These are phyloP conservation scores for Arabis hirsuta DNA, from an alignment of 345 rosid genomes.

Conservation along the genomic window DNA sequence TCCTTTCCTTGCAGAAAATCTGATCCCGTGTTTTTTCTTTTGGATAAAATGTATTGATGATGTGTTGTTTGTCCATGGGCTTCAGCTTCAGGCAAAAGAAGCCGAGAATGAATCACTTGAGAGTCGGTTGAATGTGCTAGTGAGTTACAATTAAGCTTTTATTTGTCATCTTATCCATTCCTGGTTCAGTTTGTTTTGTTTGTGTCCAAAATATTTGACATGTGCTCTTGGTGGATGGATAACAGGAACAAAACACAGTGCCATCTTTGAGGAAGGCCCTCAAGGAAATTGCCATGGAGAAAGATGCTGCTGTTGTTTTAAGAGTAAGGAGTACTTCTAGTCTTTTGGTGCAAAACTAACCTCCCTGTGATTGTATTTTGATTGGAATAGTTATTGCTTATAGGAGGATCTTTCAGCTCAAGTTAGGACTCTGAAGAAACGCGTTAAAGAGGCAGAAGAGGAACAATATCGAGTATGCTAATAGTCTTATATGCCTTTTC, in stretches of 20 bases:
- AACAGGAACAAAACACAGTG: slow-evolving; percentile 81
- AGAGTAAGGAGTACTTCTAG: slow-evolving; percentile 52
- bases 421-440: slow-evolving; percentile 83
- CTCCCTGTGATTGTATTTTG: slow-evolving; percentile 25
- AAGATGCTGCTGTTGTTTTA: slow-evolving; percentile 97
- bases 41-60: slow-evolving; percentile 30
- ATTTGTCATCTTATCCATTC: not conserved
- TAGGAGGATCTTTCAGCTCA: slow-evolving; percentile 98
- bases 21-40: not conserved
- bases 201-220: slow-evolving; percentile 20
- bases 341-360: not conserved
- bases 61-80: slow-evolving; percentile 15
- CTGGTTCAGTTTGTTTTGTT: not conserved
- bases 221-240: slow-evolving; percentile 23
- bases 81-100: slow-evolving; percentile 72
- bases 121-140: slow-evolving; percentile 71
- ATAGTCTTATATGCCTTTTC: slow-evolving; percentile 36
- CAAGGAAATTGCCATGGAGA: slow-evolving; percentile 96
- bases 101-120: slow-evolving; percentile 59
- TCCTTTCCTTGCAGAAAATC: not conserved
- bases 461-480: slow-evolving; percentile 78
- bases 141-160: slow-evolving; percentile 34
- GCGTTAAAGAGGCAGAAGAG: slow-evolving; percentile 89
- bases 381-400: slow-evolving; percentile 27
- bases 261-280: slow-evolving; percentile 95